Evolutionary conservation across 768 basidiomycete genomes (phyloP), one percentile per base, ranked within the genome.

Genomic region (Pisolithus marmoratus): DNA sequence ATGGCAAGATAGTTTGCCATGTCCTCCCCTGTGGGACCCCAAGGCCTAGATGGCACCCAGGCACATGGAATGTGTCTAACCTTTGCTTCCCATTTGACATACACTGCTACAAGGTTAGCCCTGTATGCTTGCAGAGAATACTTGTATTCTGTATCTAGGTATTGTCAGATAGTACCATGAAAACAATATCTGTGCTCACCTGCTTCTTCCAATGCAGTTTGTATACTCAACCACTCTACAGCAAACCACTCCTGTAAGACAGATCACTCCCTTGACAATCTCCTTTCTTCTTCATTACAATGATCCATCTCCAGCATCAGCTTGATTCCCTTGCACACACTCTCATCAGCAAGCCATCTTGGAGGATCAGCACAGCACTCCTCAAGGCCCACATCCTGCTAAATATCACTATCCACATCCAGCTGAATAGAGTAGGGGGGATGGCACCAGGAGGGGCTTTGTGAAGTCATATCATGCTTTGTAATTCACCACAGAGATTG

Each of bases 391-490:
- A 61, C 27, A 44, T 70, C 63, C 42, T 68, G 61, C 70, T 70
- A 72, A 7, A 71, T 67, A 11, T 55, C 55, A 56, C 68, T 65
- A 56, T 70, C 68, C n/a, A 41, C n/a, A 56, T 72, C 68, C 5
- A 73, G 56, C 2, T 54, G 44, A 45, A 65, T 9, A 36, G 48
- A 11, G 41, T 26, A n/a, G 68, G 71, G 1, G 55, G 51, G 5
- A 60, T n/a, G 3, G 64, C 62, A 31, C 58, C 53, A 4, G 23
- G 15, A 15, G 70, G 70, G 4, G 67, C 67, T 38, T 58, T 56
- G 19, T 48, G 15, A 2, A 38, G 11, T 6, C 24, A 36, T 31
- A 68, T 67, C 8, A 65, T 37, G 0, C 38, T 44, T 11, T 23
- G 47, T 38, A 73, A 48, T 12, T 60, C 46, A 12, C 51, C 50